Conservation (phyloP, 2,329 filamentous ascomycete species). For the Beauveria scarabaeidicola region DNA sequence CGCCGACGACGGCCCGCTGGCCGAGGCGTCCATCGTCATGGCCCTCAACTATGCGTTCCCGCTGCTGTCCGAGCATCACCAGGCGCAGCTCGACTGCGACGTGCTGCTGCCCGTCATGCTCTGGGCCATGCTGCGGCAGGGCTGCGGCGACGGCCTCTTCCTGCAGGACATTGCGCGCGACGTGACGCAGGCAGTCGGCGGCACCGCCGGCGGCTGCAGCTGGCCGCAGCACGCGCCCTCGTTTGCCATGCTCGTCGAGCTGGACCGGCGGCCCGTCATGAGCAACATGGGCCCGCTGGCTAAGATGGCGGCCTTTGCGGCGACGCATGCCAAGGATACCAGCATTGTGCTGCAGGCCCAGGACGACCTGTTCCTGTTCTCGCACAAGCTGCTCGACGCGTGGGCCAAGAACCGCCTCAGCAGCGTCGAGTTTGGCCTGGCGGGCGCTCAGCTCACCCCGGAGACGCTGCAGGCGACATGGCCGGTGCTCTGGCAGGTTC, state of each 20-base stretch:
- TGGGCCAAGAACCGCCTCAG: conserved; percentile 72
- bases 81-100: conserved; percentile 55
- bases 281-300: conserved; percentile 60
- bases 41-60: conserved; percentile 72
- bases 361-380: conserved; percentile 60
- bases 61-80: conserved; percentile 53
- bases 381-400: conserved; percentile 54
- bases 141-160: conserved; percentile 69
- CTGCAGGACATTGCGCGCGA: conserved; percentile 62
- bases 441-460: conserved; percentile 52
- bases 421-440: conserved; percentile 59
- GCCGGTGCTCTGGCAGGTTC: conserved; percentile 63
- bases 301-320: conserved; percentile 54
- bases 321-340: conserved; percentile 44
- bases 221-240: conserved; percentile 58
- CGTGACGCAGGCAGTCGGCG: conserved; percentile 38
- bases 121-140: conserved; percentile 61
- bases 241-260: conserved; percentile 47
- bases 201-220: conserved; percentile 35
- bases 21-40: conserved; percentile 51
- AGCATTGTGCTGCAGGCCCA: conserved; percentile 39
- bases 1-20: conserved; percentile 31
- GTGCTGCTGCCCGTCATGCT: conserved; percentile 61
- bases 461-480: conserved; percentile 60
- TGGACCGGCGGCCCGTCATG: conserved; percentile 54